These are phyloP conservation scores for Exophiala oligosperma DNA, from an alignment of 2,329 filamentous ascomycete species.

Conservation along the genomic window DNA sequence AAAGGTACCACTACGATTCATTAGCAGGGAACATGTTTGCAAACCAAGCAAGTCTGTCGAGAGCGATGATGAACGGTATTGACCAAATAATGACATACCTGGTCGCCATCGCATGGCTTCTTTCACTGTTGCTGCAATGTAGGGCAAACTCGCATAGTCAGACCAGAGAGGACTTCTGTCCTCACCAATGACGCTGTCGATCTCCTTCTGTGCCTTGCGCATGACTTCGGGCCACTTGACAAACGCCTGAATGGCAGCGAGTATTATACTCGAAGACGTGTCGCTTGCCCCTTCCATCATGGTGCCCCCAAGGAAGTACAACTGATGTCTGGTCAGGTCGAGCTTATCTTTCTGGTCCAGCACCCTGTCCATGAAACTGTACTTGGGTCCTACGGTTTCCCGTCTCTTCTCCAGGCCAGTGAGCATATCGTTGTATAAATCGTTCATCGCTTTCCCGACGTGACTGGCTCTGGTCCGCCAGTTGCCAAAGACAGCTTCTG, in stretches of 20 bases:
- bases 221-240: slow-evolving; percentile 51
- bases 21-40: not conserved
- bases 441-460: slow-evolving; percentile 44
- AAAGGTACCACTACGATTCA: slow-evolving; percentile 38
- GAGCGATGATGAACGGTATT: not conserved
- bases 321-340: slow-evolving; percentile 39
- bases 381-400: slow-evolving; percentile 24
- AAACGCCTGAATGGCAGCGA: slow-evolving; percentile 43
- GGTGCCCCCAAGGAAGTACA: slow-evolving; percentile 37
- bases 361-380: slow-evolving; percentile 42
- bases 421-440: slow-evolving; percentile 41
- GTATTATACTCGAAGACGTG: slow-evolving; percentile 40
- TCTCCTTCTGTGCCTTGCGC: slow-evolving; percentile 44
- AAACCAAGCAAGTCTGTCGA: no score
- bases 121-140: slow-evolving; percentile 34
- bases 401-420: slow-evolving; percentile 37
- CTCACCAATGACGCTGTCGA: slow-evolving; percentile 40
- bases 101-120: slow-evolving; percentile 42
- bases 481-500: slow-evolving; percentile 42
- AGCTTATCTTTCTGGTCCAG: slow-evolving; percentile 38
- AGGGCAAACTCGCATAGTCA: slow-evolving; percentile 34
- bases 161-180: slow-evolving; percentile 34
- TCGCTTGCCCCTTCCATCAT: slow-evolving; percentile 40
- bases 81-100: not conserved
- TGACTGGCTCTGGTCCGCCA: slow-evolving; percentile 39